Base-by-base conservation (phyloP, 371 early-diverging fungal species). In the Coemansia sp. region DNA sequence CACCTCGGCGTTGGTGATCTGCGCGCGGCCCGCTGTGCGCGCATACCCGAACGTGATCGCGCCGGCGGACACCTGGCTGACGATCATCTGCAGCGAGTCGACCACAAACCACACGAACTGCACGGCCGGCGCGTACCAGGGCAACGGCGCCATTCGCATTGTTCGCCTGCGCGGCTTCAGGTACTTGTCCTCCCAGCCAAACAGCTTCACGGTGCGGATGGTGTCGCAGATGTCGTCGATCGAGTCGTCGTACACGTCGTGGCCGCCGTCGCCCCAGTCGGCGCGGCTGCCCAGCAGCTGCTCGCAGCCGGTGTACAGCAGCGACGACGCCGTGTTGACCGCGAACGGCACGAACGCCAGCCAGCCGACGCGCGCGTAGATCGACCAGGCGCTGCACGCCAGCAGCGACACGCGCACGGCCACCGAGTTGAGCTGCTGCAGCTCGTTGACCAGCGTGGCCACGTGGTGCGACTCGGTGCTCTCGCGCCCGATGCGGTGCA, bases 101-200 rank as follows among this genome's bases (percentile, higher is more conserved):
- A 82, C 78, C 2, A 77, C 63, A 35, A 58, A 55, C 59, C 72
- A 68, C 41, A 60, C 52, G 14, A 75, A 30, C 30, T 60, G 57
- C 34, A 49, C 47, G n/a, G 34, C 36, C 20, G 40, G 77, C 47
- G 55, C 35, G 66, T 60, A 71, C 83, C 85, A 59, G 3, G 61
- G 61, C 1, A 26, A 1, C 26, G 26, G 16, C 11, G 4, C n/a
- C 7, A 20, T 14, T 33, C 39, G n/a, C 39, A 10, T 16, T 58
- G 50, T 12, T 3, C 12, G 30, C 26, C 33, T 30, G 8, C 33
- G 30, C 54, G 35, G 45, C 14, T 68, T 36, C 26, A 78, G 76
- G 56, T 85, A 87, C 63, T 85, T 80, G 54, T 78, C 71, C 66
- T 89, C 90, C 90, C 90, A 89, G 26, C 86, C 87, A 80, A 88